A percentile compares a stretch with the other conserved stretches of the same genome.
Conservation (phyloP, 2,329 filamentous ascomycete genomes). For the Trichoderma asperellum region DNA sequence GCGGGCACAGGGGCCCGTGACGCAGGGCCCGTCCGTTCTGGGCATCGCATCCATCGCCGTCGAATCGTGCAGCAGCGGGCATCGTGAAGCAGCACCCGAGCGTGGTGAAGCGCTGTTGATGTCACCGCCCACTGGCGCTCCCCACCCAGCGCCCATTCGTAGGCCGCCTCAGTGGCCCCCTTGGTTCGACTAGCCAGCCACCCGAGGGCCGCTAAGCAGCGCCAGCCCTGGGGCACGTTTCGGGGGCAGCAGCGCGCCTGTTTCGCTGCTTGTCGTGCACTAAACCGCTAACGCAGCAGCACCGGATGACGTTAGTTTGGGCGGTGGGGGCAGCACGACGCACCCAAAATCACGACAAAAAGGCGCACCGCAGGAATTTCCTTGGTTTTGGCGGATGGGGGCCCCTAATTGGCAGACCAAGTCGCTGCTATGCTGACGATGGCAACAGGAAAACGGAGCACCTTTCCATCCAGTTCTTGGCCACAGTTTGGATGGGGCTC, state of each 20-base stretch:
- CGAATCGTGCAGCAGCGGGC: neutral
- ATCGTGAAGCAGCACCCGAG: constrained; percentile 1
- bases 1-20: neutral
- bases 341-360: constrained; percentile 2
- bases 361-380: constrained; percentile 19
- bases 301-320: constrained; percentile 24
- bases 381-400: neutral
- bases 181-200: neutral
- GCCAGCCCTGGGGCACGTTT: neutral
- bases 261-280: neutral
- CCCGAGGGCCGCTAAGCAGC: neutral
- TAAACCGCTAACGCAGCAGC: neutral
- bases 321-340: neutral
- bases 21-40: constrained; percentile 16
- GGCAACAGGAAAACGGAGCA: neutral
- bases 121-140: constrained; percentile 7
- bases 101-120: constrained; percentile 19
- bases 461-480: neutral
- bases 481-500: neutral
- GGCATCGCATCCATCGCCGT: neutral
- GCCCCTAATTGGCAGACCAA: too few species aligned
- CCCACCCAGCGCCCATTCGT: neutral
- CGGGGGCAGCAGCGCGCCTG: neutral
- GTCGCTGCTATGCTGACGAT: neutral
- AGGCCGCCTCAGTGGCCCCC: constrained; percentile 13